These are phyloP conservation scores for Dipodascus geniculatus DNA, from an alignment of 805 yeast genomes.

Conservation along the genomic window DNA sequence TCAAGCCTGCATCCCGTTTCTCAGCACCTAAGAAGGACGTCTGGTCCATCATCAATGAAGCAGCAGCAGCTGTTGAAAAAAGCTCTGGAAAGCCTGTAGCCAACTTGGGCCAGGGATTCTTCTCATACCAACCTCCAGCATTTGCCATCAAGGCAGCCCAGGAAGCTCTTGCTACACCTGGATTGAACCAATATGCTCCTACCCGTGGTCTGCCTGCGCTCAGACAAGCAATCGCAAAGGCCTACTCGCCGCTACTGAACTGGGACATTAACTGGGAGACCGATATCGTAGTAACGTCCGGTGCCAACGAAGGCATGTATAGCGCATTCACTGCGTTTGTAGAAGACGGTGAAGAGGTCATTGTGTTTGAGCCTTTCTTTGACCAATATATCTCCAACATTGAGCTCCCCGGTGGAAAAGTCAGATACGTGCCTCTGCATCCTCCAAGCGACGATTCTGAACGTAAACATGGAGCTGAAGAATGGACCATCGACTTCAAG, in stretches of 20 bases:
- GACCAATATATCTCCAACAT: constrained; percentile 94
- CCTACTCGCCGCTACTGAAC: constrained; percentile 59
- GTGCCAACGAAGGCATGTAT: constrained; percentile 94
- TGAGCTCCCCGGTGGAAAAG: constrained; percentile 87
- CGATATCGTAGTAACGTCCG: constrained; percentile 78
- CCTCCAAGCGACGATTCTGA: constrained; percentile 64
- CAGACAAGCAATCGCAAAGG: constrained; percentile 52
- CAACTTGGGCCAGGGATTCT: constrained; percentile 94
- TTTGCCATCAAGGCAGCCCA: constrained; percentile 80
- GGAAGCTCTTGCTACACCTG: constrained; percentile 58
- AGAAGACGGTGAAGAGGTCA: constrained; percentile 84
- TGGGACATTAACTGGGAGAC: constrained; percentile 40
- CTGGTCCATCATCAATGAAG: constrained; percentile 90
- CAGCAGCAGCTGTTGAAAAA: constrained; percentile 72
- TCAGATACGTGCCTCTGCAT: constrained; percentile 73
- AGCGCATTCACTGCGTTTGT: constrained; percentile 76
- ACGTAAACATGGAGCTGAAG: constrained; percentile 62
- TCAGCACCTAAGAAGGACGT: constrained; percentile 49
- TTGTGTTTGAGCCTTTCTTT: constrained; percentile 93
- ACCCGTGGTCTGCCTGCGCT: constrained; percentile 78
- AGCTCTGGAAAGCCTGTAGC: constrained; percentile 66
- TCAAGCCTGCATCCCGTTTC: constrained; percentile 3
- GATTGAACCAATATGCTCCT: constrained; percentile 85
- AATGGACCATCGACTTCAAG: constrained; percentile 78
- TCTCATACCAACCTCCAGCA: constrained; percentile 91